Base-by-base conservation (phyloP, 75 land plant genomes). In the Pinus tabuliformis region DNA sequence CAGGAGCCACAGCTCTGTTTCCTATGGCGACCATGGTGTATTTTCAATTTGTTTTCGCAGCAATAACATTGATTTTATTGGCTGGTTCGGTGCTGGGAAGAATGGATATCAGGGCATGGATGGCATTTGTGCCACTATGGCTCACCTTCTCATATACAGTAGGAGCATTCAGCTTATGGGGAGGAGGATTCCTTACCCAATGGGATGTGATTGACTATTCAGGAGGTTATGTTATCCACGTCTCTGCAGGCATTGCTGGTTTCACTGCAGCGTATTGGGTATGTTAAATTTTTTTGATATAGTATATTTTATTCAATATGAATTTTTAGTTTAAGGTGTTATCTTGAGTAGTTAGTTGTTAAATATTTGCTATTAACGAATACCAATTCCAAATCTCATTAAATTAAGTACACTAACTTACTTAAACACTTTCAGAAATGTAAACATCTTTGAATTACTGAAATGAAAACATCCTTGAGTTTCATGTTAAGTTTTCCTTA, bases 41-140 rank as follows among this genome's bases (percentile, higher is more conserved):
- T 37, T 84, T 84, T 72, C 86, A 84, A 76, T 87, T 80, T 16
- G 90, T 87, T 63, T 89, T 89, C 58, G 91, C 91, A 20, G 91
- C 87, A 22, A 89, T 89, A 26, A 90, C 92, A 21, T 28, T 88
- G 30, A 73, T 88, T 21, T 76, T 90, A 28, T 1, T 90, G 15
- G 92, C 92, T 8, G 92, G 92, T 17, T 73, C 92, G 7, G 26
- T 90, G 64, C 83, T 90, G 14, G 91, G 88, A 57, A 59, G 91
- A 56, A 90, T 90, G 91, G 85, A 88, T 68, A 75, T 90, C 73
- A 63, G 56, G 57, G 91, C 91, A 11, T 90, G 91, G 91, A 90
- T 90, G 90, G 52, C 78, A 12, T 90, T 90, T 74, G 91, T 90
- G 61, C 91, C 91, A 13, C 77, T 89, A 36, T 90, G 91, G 91